A percentile compares a stretch with the other conserved stretches of the same genome.
Conservation (phyloP, 2,329 filamentous ascomycete species). For the Thyridium curvatum region DNA sequence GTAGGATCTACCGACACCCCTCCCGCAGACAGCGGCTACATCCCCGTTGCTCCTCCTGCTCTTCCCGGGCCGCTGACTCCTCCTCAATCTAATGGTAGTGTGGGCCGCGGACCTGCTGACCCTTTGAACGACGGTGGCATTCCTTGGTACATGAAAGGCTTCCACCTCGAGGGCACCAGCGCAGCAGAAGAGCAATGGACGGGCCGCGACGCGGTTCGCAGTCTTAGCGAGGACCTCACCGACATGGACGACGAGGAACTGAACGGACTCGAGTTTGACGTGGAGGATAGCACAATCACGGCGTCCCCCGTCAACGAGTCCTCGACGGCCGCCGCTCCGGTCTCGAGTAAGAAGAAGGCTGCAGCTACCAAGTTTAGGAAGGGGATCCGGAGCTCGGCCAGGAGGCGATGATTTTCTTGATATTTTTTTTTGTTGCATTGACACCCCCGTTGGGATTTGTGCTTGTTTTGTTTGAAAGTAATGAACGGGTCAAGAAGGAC, state of each 20-base stretch:
- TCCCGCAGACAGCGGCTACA: conserved; percentile 41
- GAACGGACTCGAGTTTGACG: conserved; percentile 56
- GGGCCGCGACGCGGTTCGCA: conserved; percentile 59
- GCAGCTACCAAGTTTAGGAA: conserved; percentile 17
- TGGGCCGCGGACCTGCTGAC: conserved; percentile 40
- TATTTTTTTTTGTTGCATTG: neutral
- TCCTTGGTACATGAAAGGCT: conserved; percentile 80
- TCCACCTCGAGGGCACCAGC: conserved; percentile 74
- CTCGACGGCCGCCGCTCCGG: conserved; percentile 2
- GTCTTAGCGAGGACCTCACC: conserved; percentile 79
- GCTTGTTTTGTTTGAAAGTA: neutral
- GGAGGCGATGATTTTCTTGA: conserved; percentile 18
- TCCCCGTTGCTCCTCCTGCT: conserved; percentile 19
- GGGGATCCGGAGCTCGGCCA: conserved; percentile 22
- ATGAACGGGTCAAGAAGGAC: too few species aligned
- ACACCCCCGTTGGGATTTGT: neutral
- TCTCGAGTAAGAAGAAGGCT: conserved; percentile 8
- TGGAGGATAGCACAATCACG: conserved; percentile 41
- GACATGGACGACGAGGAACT: conserved; percentile 91
- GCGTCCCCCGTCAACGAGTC: conserved; percentile 21
- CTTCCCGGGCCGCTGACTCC: conserved; percentile 53
- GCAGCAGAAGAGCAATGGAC: conserved; percentile 68
- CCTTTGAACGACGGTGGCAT: conserved; percentile 68
- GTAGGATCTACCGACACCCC: conserved; percentile 32
- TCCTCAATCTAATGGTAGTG: conserved; percentile 57